phyloP scores from a whole-genome alignment of 169 alveolate genomes.

The Eimeria brunetti region DNA sequence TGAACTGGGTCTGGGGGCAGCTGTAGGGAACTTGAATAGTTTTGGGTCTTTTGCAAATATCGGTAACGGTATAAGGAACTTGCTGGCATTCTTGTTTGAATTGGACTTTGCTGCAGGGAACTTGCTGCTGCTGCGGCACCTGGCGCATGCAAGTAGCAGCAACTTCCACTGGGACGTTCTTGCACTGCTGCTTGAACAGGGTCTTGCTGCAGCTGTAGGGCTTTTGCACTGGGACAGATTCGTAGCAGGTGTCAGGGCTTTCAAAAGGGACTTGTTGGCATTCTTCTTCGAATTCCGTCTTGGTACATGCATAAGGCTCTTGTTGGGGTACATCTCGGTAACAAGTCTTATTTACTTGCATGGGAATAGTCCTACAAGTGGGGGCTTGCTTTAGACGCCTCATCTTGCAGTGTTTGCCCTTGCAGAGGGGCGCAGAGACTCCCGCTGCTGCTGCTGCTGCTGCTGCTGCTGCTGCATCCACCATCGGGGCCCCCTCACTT shows the following conservation, averaged over 20 bases:
- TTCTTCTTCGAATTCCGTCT: slow-evolving; percentile 38
- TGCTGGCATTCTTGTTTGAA: slow-evolving; percentile 65
- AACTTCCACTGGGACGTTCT: slow-evolving; percentile 65
- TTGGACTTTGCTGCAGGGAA: slow-evolving; percentile 65
- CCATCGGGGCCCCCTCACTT: neutral
- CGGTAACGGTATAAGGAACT: slow-evolving; percentile 26
- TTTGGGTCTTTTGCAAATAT: slow-evolving; percentile 35
- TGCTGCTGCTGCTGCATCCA: slow-evolving; percentile 32
- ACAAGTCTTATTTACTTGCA: slow-evolving; percentile 64
- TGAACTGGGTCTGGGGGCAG: slow-evolving; percentile 70
- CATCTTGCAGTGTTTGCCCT: slow-evolving; percentile 77
- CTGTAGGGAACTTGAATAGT: slow-evolving; percentile 74
- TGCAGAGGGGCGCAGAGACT: slow-evolving; percentile 31
- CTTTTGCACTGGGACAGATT: slow-evolving; percentile 27
- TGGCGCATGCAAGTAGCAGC: slow-evolving; percentile 56
- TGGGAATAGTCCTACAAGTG: slow-evolving; percentile 59
- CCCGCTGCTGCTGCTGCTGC: neutral
- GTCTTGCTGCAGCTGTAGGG: slow-evolving; percentile 68
- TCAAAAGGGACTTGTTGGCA: slow-evolving; percentile 50
- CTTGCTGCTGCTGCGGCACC: slow-evolving; percentile 65
- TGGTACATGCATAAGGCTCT: slow-evolving; percentile 52
- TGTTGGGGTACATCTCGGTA: slow-evolving; percentile 66
- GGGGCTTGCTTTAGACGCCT: slow-evolving; percentile 66
- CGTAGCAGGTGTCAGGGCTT: slow-evolving; percentile 69
- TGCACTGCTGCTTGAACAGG: slow-evolving; percentile 50